Conservation (phyloP, 352 stramenopile species). For the Phytophthora sp. region DNA sequence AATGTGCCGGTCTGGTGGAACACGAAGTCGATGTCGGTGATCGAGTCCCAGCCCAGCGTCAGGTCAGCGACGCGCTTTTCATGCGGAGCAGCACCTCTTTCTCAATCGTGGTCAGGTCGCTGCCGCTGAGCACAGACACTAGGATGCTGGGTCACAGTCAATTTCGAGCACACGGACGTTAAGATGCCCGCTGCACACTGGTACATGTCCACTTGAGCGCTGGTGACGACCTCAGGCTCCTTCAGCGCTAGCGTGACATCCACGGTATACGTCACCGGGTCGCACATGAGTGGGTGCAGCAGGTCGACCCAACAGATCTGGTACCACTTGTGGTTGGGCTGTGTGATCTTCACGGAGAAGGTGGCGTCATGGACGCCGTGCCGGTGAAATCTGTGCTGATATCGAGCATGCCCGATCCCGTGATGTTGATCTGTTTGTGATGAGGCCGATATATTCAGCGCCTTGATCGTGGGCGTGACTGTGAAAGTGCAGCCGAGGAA, state of each 20-base stretch:
- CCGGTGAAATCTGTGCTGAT: slow-evolving; percentile 57
- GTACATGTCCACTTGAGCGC: slow-evolving; percentile 48
- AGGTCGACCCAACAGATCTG: slow-evolving; percentile 63
- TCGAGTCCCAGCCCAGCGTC: slow-evolving; percentile 49
- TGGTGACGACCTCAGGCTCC: slow-evolving; percentile 36
- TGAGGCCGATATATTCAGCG: slow-evolving; percentile 51
- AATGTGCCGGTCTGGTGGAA: slow-evolving; percentile 49
- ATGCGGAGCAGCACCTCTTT: slow-evolving; percentile 34
- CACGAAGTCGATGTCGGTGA: slow-evolving; percentile 59
- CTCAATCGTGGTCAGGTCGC: slow-evolving; percentile 46
- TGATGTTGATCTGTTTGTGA: slow-evolving; percentile 56
- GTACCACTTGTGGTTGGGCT: slow-evolving; percentile 68
- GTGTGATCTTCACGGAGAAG: slow-evolving; percentile 52
- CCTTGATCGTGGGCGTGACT: slow-evolving; percentile 58
- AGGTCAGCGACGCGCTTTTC: slow-evolving; percentile 46
- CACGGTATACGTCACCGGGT: slow-evolving; percentile 39
- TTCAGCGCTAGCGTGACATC: slow-evolving; percentile 47
- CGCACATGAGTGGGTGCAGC: slow-evolving; percentile 45
- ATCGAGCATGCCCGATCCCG: slow-evolving; percentile 40
- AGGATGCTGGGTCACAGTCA: slow-evolving; percentile 57
- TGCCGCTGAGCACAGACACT: slow-evolving; percentile 37
- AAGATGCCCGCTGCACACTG: slow-evolving; percentile 37
- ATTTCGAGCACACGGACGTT: slow-evolving; percentile 54
- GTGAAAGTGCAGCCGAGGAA: slow-evolving; percentile 59
- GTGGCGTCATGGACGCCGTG: slow-evolving; percentile 39